Evolutionary conservation across 129 eudicot genomes (phyloP), one percentile per base, ranked within the genome.

Genomic region (Cynara cardunculus): DNA sequence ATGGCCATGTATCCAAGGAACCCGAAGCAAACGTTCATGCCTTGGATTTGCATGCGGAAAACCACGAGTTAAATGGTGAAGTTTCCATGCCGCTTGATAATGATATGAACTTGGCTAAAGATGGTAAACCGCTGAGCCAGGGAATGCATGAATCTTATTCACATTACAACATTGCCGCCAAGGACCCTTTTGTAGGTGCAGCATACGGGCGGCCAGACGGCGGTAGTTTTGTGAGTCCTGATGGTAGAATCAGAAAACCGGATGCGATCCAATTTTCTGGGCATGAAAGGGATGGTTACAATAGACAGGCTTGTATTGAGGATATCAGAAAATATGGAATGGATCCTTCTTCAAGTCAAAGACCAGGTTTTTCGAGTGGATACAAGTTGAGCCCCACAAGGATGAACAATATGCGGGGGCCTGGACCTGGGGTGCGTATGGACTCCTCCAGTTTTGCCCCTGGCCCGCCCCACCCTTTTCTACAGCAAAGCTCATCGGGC

Each of bases 1-100:
- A 87, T 46, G 90, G 90, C 22, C 99, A 90, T 81, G 18, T 72
- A n/a, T 59, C 79, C 67, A 72, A 71, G 64, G 62, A 25, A 53
- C 78, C 46, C 59, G 72, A 26, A 25, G 73, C 61, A 16, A 22
- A 6, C 59, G 2, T 37, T 9, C 12, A 8, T 3, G 2, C 13
- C 13, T 37, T 10, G 10, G 10, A 37, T 37, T 37, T 37, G 2
- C 2, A 1, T 1, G 10, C 13, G 46, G 85, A 53, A 46, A 78
- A 59, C 32, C 44, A 73, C 49, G 71, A 69, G 61, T 25, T 24
- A 65, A 44, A 28, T 7, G 27, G 65, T 27, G 78, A 78, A 11
- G 21, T 37, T 7, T 41, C 70, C 56, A 4, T 5, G 27, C 37
- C 65, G 61, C n/a, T 65, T 14, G 70, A 66, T 34, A 73, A 62